Percentiles rank a stretch among this genome's conserved stretches.
These are phyloP conservation scores for Thermochaetoides thermophila DNA, from an alignment of 495 filamentous ascomycete species.

Conservation along the genomic window DNA sequence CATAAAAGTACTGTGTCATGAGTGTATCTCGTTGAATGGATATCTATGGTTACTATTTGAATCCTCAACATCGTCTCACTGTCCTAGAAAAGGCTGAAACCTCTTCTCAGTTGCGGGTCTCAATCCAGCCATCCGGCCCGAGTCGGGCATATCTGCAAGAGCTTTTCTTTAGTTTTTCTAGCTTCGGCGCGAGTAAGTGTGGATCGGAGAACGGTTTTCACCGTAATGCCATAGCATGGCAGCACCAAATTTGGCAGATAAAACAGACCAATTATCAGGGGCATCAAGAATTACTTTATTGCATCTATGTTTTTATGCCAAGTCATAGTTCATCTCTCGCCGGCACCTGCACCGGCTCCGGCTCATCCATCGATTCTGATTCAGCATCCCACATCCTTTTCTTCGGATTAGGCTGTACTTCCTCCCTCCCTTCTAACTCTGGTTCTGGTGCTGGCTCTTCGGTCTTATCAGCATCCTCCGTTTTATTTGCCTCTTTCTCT, in stretches of 20 bases:
- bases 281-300: constrained; percentile 2
- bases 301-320: background rate
- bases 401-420: constrained; percentile 39
- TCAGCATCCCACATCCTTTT: constrained; percentile 88
- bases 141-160: too few relatives aligned
- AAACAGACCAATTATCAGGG: background rate
- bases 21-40: too few relatives aligned
- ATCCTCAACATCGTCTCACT: too few relatives aligned
- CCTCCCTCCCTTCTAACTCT: constrained; percentile 15
- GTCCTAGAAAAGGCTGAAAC: too few relatives aligned
- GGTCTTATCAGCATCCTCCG: constrained; percentile 8
- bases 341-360: constrained; percentile 2
- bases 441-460: constrained; percentile 6
- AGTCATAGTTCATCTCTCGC: constrained; percentile 27
- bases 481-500: constrained; percentile 7
- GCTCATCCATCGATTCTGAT: too few relatives aligned
- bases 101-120: too few relatives aligned
- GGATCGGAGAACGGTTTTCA: background rate
- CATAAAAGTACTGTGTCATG: too few relatives aligned
- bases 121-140: too few relatives aligned
- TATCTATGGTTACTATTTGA: too few relatives aligned
- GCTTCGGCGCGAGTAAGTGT: background rate
- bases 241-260: background rate
- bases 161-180: too few relatives aligned
- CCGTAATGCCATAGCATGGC: too few relatives aligned